Base-by-base conservation (phyloP, 2,329 filamentous ascomycete genomes). In the Westerdykella aurantiaca region DNA sequence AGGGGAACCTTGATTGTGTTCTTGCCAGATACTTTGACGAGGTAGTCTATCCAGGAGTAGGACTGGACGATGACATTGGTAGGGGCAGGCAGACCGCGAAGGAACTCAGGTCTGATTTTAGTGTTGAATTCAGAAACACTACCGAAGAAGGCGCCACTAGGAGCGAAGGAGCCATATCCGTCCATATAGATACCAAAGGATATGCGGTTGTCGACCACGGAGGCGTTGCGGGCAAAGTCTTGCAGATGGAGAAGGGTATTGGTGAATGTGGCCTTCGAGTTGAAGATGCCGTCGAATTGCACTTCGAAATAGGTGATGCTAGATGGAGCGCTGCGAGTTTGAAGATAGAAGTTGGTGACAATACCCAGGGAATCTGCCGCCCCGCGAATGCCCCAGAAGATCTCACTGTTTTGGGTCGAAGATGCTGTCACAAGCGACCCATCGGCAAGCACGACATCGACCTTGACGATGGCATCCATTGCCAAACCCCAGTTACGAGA, bases 131-230 rank as follows among this genome's bases (percentile, higher is more conserved):
- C 61, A 4, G 50, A 47, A 2, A 58, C 48, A 34, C 55, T 48
- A 31, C 67, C 69, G 39, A 71, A 67, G 53, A 70, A 73, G 43
- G 65, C 67, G 14, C 71, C 71, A 34, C 57, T 58, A 29, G 73
- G 48, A 25, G 49, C 60, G 55, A 67, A 69, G 7, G 53, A 48
- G 31, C 46, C 49, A 22, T 48, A 53, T 25, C 58, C 60, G 40
- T 73, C 68, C 23, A 70, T 56, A 47, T 72, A 69, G 37, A 70
- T 61, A 7, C 69, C 69, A 34, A 70, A 68, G 0, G 67, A 67
- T 21, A 71, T 57, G 33, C 69, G 66, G 41, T 62, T 55, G 40
- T 71, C 70, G 7, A 73, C 55, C 1, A 71, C 57, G 2, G 69
- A 60, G 4, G 63, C 61, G 38, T 69, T 71, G 22, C 60, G 61